These are phyloP conservation scores for Leucoagaricus sp. DNA, from an alignment of 1,284 basidiomycete genomes.

Conservation along the genomic window DNA sequence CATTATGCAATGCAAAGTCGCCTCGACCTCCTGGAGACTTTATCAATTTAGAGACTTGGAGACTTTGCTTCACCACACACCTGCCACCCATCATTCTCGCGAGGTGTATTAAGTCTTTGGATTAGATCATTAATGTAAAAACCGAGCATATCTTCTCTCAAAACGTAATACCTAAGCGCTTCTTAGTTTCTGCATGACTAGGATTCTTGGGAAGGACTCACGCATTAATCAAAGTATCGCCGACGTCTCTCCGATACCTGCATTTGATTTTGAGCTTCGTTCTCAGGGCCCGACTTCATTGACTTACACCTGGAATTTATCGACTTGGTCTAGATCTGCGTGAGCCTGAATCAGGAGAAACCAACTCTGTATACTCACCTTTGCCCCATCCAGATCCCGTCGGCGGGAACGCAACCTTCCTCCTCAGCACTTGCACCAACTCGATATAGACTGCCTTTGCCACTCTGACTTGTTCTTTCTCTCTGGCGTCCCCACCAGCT, in stretches of 20 bases:
- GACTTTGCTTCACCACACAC: constrained; percentile 40
- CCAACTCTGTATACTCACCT: constrained; percentile 46
- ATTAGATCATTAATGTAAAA: constrained; percentile 65
- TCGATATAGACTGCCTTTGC: constrained; percentile 80
- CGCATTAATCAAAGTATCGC: constrained; percentile 90
- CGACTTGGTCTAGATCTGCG: constrained; percentile 58
- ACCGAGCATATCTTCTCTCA: constrained; percentile 79
- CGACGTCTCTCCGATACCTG: constrained; percentile 85
- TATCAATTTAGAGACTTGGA: constrained; percentile 3
- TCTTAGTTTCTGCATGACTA: constrained; percentile 7
- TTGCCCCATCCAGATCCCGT: constrained; percentile 61
- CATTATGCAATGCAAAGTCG: constrained; percentile 80
- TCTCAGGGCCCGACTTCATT: constrained; percentile 14
- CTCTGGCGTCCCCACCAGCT: constrained; percentile 36
- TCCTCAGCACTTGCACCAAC: constrained; percentile 67
- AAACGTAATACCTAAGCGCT: constrained; percentile 74
- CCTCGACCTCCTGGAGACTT: constrained; percentile 72
- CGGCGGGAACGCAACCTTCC: constrained; percentile 74
- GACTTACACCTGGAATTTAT: constrained; percentile 74
- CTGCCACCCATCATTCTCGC: constrained; percentile 61
- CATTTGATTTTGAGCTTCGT: constrained; percentile 2
- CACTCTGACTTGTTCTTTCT: constrained; percentile 43
- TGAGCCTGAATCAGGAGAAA: background rate
- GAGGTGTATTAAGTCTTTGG: constrained; percentile 47
- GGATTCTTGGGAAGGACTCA: constrained; percentile 43